phyloP scores from a whole-genome alignment of 768 basidiomycete genomes.

The Rhizopogon rudus region DNA sequence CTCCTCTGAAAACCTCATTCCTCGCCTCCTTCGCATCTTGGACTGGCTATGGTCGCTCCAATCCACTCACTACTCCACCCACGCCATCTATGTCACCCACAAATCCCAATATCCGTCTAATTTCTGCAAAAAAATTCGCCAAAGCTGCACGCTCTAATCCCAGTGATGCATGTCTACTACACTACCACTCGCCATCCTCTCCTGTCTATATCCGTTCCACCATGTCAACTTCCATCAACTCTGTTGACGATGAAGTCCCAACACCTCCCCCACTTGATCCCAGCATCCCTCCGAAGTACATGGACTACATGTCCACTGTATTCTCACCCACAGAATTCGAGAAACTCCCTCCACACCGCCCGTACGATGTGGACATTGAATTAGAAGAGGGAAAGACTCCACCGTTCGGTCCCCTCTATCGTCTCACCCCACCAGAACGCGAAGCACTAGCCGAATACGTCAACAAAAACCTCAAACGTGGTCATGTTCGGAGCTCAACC shows the following conservation, averaged over 20 bases:
- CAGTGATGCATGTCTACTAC: not conserved
- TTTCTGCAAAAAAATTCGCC: not conserved
- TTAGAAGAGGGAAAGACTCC: conserved; percentile 23
- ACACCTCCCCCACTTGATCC: not conserved
- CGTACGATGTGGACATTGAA: conserved; percentile 33
- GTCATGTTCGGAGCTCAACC: conserved; percentile 17
- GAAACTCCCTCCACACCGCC: conserved; percentile 23
- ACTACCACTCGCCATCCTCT: not conserved
- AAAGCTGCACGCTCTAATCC: not conserved
- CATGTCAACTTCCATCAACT: not conserved
- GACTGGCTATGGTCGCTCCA: not conserved
- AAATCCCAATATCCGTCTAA: not conserved
- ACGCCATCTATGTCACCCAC: not conserved
- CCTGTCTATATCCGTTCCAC: not conserved
- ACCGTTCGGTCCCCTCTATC: conserved; percentile 28
- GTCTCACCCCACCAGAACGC: conserved; percentile 26
- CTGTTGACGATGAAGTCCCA: not conserved
- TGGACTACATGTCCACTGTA: conserved; percentile 4
- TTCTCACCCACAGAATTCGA: conserved; percentile 22
- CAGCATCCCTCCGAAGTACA: not conserved
- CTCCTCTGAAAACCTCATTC: not conserved
- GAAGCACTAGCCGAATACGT: conserved; percentile 30
- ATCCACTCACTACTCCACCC: not conserved
- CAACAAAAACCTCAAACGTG: conserved; percentile 24
- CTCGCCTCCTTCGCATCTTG: not conserved